These are phyloP conservation scores for Musa balbisiana DNA, from an alignment of 202 grass and related monocot genomes.

Conservation along the genomic window DNA sequence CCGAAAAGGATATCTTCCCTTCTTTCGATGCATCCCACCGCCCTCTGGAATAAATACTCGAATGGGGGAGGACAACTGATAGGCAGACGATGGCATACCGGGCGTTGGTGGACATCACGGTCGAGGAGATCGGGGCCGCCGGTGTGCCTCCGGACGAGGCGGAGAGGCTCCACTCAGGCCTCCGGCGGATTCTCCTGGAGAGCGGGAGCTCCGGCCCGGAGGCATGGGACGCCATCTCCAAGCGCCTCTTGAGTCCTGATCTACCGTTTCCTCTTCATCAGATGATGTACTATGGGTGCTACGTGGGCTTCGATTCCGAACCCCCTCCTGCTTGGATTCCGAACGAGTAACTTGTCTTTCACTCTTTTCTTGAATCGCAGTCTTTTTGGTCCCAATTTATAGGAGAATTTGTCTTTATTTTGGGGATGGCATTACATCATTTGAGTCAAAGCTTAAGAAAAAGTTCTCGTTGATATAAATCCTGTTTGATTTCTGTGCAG, in stretches of 20 bases:
- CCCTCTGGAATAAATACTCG: too few relatives aligned
- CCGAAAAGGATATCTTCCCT: too few relatives aligned
- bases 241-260: slow-evolving; percentile 28
- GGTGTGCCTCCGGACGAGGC: slow-evolving; percentile 30
- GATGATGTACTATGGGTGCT: slow-evolving; percentile 96
- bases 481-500: background rate
- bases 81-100: slow-evolving; percentile 28
- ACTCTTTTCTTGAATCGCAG: background rate
- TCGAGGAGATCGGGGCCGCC: slow-evolving; percentile 48
- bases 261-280: slow-evolving; percentile 76
- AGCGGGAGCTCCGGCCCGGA: slow-evolving; percentile 23
- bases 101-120: slow-evolving; percentile 47
- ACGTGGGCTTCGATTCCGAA: slow-evolving; percentile 35
- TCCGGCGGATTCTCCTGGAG: slow-evolving; percentile 33
- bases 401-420: background rate
- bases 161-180: slow-evolving; percentile 31
- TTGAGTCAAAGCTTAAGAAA: background rate
- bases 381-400: background rate
- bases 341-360: slow-evolving; percentile 34
- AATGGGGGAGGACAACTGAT: too few relatives aligned
- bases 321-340: slow-evolving; percentile 75
- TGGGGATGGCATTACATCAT: background rate
- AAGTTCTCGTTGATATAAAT: background rate
- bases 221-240: slow-evolving; percentile 59
- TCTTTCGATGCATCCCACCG: too few relatives aligned